A percentile compares a stretch with the other conserved stretches of the same genome.
Conservation (phyloP, 495 filamentous ascomycete genomes). For the Neurospora sp. region DNA sequence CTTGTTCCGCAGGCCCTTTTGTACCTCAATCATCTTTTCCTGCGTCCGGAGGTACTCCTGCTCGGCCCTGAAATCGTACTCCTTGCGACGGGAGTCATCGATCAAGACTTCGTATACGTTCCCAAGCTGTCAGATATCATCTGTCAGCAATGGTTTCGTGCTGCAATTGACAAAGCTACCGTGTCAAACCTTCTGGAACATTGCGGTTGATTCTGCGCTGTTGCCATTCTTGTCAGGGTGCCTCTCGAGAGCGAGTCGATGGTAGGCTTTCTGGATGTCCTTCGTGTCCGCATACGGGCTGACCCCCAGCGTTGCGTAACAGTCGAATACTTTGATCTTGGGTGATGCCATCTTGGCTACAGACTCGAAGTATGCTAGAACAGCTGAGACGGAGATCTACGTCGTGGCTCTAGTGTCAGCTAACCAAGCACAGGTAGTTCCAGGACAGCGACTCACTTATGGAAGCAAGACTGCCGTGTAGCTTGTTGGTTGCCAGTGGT, state of each 20-base stretch:
- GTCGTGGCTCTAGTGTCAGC: background rate
- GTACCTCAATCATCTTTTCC: background rate
- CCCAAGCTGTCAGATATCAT: background rate
- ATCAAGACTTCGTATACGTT: background rate
- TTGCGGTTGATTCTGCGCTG: background rate
- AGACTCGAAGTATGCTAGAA: background rate
- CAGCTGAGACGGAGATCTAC: background rate
- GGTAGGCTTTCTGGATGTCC: background rate
- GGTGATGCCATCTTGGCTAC: background rate
- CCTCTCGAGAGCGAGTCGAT: too few relatives aligned
- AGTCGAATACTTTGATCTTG: background rate
- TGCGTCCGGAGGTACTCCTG: background rate
- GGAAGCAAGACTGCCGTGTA: background rate
- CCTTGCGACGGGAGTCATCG: accelerated
- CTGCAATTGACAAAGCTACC: background rate
- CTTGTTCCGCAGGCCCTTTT: too few relatives aligned
- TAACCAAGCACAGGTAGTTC: background rate
- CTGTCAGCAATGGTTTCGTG: background rate
- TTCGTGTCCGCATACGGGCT: background rate
- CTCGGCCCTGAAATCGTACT: background rate
- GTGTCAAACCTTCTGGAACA: background rate
- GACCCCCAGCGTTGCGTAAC: background rate
- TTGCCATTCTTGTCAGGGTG: background rate
- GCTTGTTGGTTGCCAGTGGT: background rate
- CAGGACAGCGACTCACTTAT: background rate